A percentile compares a stretch with the other conserved stretches of the same genome.
These are phyloP conservation scores for Crassisporium funariophilum DNA, from an alignment of 768 basidiomycete genomes.

Conservation along the genomic window DNA sequence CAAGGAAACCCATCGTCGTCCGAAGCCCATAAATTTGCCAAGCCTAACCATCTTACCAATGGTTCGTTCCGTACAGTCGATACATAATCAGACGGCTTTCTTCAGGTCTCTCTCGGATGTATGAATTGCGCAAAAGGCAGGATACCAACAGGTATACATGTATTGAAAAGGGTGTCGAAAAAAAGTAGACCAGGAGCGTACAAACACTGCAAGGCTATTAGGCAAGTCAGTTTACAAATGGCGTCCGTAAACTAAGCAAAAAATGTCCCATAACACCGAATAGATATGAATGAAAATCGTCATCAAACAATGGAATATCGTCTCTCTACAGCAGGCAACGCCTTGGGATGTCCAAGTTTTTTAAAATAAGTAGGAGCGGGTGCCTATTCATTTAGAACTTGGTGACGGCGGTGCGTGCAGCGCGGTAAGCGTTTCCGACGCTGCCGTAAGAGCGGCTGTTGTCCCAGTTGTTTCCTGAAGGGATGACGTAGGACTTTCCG, in stretches of 20 bases:
- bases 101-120: neutral
- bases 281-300: slow-evolving; percentile 14
- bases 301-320: slow-evolving; percentile 14
- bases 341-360: slow-evolving; percentile 12
- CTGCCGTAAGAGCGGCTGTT: slow-evolving; percentile 23
- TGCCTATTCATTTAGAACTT: slow-evolving; percentile 14
- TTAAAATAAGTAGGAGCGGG: neutral
- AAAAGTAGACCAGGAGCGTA: slow-evolving; percentile 20
- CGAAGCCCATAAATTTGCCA: too few species aligned
- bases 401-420: slow-evolving; percentile 29
- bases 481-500: slow-evolving; percentile 39
- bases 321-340: too few species aligned
- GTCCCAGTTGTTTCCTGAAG: slow-evolving; percentile 44
- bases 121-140: neutral
- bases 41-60: too few species aligned
- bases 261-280: slow-evolving; percentile 16
- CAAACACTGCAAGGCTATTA: slow-evolving; percentile 22
- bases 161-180: slow-evolving; percentile 9
- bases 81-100: neutral
- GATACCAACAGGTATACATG: slow-evolving; percentile 4
- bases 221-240: slow-evolving; percentile 21
- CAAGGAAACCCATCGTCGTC: too few species aligned
- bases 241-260: slow-evolving; percentile 23
- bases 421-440: slow-evolving; percentile 36
- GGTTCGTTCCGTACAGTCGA: too few species aligned